Base-by-base conservation (phyloP, 257 asterid species). In the Capsicum baccatum region DNA sequence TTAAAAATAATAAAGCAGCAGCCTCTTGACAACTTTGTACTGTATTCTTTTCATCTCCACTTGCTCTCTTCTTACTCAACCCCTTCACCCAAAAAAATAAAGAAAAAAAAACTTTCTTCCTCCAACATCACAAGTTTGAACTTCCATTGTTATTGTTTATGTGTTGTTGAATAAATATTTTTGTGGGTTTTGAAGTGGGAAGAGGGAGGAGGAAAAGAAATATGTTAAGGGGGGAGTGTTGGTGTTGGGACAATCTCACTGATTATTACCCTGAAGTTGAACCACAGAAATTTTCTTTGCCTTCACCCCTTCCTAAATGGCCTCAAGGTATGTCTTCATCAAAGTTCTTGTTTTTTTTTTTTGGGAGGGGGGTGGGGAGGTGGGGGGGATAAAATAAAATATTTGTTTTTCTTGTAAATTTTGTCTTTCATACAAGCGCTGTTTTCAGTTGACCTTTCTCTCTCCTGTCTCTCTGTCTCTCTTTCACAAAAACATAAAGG, bases 261-360 rank as follows among this genome's bases (percentile, higher is more conserved):
- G 91, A 91, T 57, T 87, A 84, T 64, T 48, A 71, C 39, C 59
- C 39, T 52, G 9, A 6, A 21, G 26, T 52, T 7, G 55, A 85
- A 85, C 81, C 90, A 16, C 79, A 87, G 83, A 93, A 90, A 50
- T 93, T 92, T 90, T 84, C 92, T 82, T 84, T 94, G 86, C 97
- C 98, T 81, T 88, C 92, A 37, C 89, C 93, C 21, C 92, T 94
- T 85, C 96, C 96, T 6, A 88, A 89, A 59, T 94, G 97, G 97
- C 93, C 97, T 48, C 89, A 88, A 93, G 98, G 98, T 93, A 83
- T 74, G 17, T 52, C 81, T 74, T 48, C 87, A 67, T 78, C 42
- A 47, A 67, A 48, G 11, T 73, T 48, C 56, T 47, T 73, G 79
- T 5, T 86, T 44, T 73, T 78, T 55, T 52, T 52, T 10, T 9